phyloP scores from a whole-genome alignment of 2,329 filamentous ascomycete species.

The Fusarium incarnatum region DNA sequence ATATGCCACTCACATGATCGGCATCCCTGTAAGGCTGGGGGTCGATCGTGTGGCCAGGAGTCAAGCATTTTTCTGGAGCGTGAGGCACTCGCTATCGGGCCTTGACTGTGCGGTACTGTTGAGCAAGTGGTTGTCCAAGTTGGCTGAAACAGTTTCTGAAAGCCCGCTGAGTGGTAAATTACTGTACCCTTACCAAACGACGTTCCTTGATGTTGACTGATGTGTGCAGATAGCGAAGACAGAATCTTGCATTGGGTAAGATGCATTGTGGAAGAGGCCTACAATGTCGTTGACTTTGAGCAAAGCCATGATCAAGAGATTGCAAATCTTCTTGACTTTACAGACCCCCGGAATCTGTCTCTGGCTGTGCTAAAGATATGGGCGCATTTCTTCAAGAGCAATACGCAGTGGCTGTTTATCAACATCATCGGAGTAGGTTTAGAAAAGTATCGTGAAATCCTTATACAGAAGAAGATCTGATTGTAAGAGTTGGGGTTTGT shows the following conservation, averaged over 20 bases:
- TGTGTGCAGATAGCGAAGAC: constrained; percentile 54
- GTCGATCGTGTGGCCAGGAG: constrained; percentile 66
- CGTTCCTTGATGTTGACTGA: not conserved
- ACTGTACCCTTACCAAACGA: rapidly evolving
- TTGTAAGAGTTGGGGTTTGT: not conserved
- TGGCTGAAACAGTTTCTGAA: not conserved
- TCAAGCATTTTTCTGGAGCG: constrained; percentile 68
- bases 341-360: not conserved
- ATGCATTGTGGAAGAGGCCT: constrained; percentile 60
- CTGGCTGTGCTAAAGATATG: constrained; percentile 58
- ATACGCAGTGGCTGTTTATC: constrained; percentile 62
- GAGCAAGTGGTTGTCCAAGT: constrained; percentile 56
- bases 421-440: constrained; percentile 58
- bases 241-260: constrained; percentile 60
- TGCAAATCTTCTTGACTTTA: constrained; percentile 1
- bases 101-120: constrained; percentile 66
- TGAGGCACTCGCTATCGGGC: constrained; percentile 65
- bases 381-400: constrained; percentile 60
- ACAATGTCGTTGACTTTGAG: constrained; percentile 52
- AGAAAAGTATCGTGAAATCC: constrained; percentile 50
- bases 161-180: constrained; percentile 4
- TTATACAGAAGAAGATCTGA: constrained; percentile 18
- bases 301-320: constrained; percentile 28
- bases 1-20: constrained; percentile 65
- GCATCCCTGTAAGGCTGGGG: constrained; percentile 66